Conservation (phyloP, 2,329 filamentous ascomycete genomes). For the Chrysoporthe puriensis region DNA sequence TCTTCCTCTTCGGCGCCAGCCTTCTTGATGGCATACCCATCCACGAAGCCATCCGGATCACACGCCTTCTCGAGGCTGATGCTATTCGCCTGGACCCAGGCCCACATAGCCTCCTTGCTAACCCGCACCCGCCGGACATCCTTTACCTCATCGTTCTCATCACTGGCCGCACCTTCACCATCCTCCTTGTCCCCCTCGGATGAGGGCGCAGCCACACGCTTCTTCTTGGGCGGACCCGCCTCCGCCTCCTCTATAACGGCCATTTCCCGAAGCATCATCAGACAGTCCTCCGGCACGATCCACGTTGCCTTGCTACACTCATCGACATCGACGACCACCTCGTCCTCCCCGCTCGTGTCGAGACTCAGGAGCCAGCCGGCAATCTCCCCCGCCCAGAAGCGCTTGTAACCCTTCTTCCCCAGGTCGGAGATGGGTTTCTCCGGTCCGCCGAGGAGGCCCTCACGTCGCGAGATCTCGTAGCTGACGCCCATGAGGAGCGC, state of each 20-base stretch:
- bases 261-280: conserved; percentile 80
- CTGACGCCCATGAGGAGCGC: conserved; percentile 89
- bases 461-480: conserved; percentile 86
- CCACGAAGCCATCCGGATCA: conserved; percentile 74
- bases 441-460: conserved; percentile 84
- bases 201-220: background rate
- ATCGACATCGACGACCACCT: conserved; percentile 65
- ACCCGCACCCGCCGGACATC: conserved; percentile 53
- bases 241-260: conserved; percentile 65
- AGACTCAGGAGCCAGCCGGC: conserved; percentile 66
- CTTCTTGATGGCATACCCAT: conserved; percentile 62
- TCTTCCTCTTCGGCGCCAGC: conserved; percentile 42
- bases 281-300: conserved; percentile 83
- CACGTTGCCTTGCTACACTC: conserved; percentile 78
- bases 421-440: conserved; percentile 92
- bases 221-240: conserved; percentile 45
- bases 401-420: conserved; percentile 78
- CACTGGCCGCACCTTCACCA: conserved; percentile 32
- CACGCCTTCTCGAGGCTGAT: conserved; percentile 70
- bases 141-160: conserved; percentile 36
- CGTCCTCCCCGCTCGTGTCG: conserved; percentile 40
- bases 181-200: conserved; percentile 30
- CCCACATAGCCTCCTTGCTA: conserved; percentile 60
- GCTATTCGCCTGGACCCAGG: conserved; percentile 66
- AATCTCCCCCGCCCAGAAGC: conserved; percentile 87